Percentiles rank a stretch among this genome's conserved stretches.
Conservation (phyloP, 768 basidiomycete genomes). For the Strobilomyces echinocephalus region DNA sequence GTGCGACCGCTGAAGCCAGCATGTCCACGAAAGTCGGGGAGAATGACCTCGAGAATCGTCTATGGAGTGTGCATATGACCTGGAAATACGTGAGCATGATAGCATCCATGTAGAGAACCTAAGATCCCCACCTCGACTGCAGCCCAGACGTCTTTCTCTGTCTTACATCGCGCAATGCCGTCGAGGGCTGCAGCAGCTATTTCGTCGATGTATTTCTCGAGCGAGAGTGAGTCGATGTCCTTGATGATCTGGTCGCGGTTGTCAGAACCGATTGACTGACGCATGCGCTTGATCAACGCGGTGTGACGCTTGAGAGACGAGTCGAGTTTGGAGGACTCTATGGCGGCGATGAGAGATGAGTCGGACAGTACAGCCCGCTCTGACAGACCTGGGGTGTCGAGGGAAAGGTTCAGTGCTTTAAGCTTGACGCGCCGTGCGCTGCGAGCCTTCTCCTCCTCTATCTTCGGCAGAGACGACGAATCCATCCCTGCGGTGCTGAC, state of each 20-base stretch:
- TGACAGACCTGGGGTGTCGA: constrained; percentile 44
- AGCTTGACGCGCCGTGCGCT: constrained; percentile 54
- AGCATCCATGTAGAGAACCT: background rate
- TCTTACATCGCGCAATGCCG: constrained; percentile 82
- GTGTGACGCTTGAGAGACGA: constrained; percentile 96
- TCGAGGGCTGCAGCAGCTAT: constrained; percentile 84
- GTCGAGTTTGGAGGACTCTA: constrained; percentile 77
- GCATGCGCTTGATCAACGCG: constrained; percentile 89
- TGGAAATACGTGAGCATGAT: constrained; percentile 29
- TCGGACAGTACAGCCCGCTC: background rate
- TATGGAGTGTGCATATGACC: constrained; percentile 86
- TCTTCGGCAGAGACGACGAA: constrained; percentile 27
- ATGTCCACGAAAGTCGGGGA: constrained; percentile 63
- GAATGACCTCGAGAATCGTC: constrained; percentile 78
- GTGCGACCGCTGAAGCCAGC: constrained; percentile 52
- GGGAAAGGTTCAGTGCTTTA: constrained; percentile 51
- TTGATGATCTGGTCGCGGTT: constrained; percentile 85
- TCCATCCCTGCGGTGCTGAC: constrained; percentile 19
- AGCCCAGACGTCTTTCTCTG: constrained; percentile 86
- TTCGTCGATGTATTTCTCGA: constrained; percentile 97
- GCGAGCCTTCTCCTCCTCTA: constrained; percentile 50
- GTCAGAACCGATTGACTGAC: constrained; percentile 77
- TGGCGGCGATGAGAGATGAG: constrained; percentile 5
- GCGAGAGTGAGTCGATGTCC: constrained; percentile 82
- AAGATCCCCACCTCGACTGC: constrained; percentile 74